A percentile compares a stretch with the other conserved stretches of the same genome.
Evolutionary conservation across 805 yeast species (phyloP).

Genomic region (Sugiyamaella valdiviana): DNA sequence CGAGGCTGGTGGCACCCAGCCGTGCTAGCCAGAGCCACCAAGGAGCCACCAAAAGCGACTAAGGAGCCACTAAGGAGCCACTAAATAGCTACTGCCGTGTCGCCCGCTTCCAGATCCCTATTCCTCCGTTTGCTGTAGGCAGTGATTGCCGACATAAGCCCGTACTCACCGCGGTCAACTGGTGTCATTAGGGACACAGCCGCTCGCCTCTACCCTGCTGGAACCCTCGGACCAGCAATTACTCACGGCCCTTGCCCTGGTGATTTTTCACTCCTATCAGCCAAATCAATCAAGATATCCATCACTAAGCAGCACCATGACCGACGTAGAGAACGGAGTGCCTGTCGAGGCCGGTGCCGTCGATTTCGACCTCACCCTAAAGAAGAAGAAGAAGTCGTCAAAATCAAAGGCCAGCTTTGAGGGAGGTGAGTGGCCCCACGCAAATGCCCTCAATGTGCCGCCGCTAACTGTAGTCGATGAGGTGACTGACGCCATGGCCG

Average conservation of each 20-base stretch:
- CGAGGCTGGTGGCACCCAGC: background rate
- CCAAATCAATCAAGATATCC: background rate
- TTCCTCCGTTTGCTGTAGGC: no score
- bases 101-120: no score
- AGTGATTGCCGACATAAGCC: no score
- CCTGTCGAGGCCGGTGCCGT: slow-evolving; percentile 11
- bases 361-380: slow-evolving; percentile 31
- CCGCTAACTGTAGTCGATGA: slow-evolving; percentile 31
- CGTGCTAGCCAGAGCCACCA: background rate
- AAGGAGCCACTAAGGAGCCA: no score
- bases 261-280: background rate
- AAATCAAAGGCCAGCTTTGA: slow-evolving; percentile 26
- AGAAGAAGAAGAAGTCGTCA: slow-evolving; percentile 33
- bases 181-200: no score
- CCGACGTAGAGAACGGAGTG: slow-evolving; percentile 1
- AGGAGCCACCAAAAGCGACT: background rate
- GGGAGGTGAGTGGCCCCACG: slow-evolving; percentile 18
- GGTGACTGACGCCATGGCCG: slow-evolving; percentile 63
- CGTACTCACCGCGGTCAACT: no score
- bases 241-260: background rate
- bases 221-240: background rate
- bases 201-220: no score
- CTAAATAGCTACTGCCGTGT: no score
- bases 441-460: slow-evolving; percentile 28
- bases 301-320: background rate